Base-by-base conservation (phyloP, 2,329 filamentous ascomycete species). In the Sarocladiaceae sp. region DNA sequence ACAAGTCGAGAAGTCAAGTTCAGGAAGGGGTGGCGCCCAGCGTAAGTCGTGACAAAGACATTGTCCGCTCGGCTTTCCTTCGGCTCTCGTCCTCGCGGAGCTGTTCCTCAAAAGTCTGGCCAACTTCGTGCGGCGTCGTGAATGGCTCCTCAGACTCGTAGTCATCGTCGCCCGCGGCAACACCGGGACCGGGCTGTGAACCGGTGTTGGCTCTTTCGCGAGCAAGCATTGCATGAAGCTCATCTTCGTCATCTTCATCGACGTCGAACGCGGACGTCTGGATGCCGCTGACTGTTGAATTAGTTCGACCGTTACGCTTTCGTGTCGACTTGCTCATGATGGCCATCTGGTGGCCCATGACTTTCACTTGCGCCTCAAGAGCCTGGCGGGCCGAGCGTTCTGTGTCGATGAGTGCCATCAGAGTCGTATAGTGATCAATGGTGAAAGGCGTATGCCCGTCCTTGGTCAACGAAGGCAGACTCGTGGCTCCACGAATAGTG, bases 21-120 rank as follows among this genome's bases (percentile, higher is more conserved):
- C 13, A 53, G 54, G 24, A 48, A 41, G 43, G 51, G 33, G 33
- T 24, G 63, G 40, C 29, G 15, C 40, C 65, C 51, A 75, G 62
- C 1, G 78, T 82, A 52, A 82, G 59, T 55, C 79, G 76, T 48
- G 77, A 78, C 10, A 84, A 66, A 21, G 77, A 85, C 55, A 88
- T 69, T 33, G 79, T 83, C 50, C 77, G 75, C 18, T 77, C 78
- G 1, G 80, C 78, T 49, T 74, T 73, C 42, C 63, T 60, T 35
- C 59, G 62, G 16, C 60, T 53, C 9, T 63, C 60, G 41, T 65
- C 62, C 16, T 64, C 64, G 20, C 65, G 65, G 49, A 67, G 59
- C 54, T 67, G 67, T 57, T 67, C 69, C 3, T 65, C 66, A 43
- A 65, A 68, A 19, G 51, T 64, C 23, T 61, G 59, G 6, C 58